Evolutionary conservation across 805 yeast genomes (phyloP).

Genomic region (Pichia ethanolica): DNA sequence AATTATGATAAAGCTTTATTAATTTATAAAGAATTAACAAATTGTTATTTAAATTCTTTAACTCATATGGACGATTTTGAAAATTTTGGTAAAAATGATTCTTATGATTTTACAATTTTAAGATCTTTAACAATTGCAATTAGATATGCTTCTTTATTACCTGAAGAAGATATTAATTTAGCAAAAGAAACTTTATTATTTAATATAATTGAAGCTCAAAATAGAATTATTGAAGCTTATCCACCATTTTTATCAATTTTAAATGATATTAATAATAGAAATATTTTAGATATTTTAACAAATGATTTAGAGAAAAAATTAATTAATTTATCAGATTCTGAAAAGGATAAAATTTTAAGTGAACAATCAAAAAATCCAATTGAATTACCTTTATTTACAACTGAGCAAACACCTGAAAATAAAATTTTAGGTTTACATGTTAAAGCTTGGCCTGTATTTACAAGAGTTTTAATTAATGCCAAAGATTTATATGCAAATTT

Average conservation of each 20-base stretch:
- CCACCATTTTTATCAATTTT: constrained; percentile 22
- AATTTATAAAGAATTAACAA: constrained; percentile 18
- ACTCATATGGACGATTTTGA: constrained; percentile 7
- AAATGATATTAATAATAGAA: constrained; percentile 13
- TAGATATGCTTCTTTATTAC: constrained; percentile 19
- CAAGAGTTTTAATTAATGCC: constrained; percentile 19
- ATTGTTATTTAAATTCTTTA: constrained; percentile 9
- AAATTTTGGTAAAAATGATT: constrained; percentile 5
- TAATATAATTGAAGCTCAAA: constrained; percentile 20
- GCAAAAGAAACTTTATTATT: constrained; percentile 19
- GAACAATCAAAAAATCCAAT: constrained; percentile 15
- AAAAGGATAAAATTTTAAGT: constrained; percentile 5
- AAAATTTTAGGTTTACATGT: constrained; percentile 16
- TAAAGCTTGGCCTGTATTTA: constrained; percentile 25
- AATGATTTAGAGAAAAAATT: constrained; percentile 9
- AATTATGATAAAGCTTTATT: constrained; percentile 22
- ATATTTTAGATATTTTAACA: constrained; percentile 11
- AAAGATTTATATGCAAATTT: constrained; percentile 21
- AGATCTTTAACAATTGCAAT: constrained; percentile 18
- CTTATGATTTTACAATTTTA: constrained; percentile 14
- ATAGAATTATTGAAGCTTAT: constrained; percentile 18
- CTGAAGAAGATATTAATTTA: constrained; percentile 13
- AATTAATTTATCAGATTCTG: constrained; percentile 1
- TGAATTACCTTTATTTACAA: constrained; percentile 17
- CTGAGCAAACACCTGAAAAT: constrained; percentile 18